Conservation (phyloP, 75 land plant genomes). For the Picea sitchensis region DNA sequence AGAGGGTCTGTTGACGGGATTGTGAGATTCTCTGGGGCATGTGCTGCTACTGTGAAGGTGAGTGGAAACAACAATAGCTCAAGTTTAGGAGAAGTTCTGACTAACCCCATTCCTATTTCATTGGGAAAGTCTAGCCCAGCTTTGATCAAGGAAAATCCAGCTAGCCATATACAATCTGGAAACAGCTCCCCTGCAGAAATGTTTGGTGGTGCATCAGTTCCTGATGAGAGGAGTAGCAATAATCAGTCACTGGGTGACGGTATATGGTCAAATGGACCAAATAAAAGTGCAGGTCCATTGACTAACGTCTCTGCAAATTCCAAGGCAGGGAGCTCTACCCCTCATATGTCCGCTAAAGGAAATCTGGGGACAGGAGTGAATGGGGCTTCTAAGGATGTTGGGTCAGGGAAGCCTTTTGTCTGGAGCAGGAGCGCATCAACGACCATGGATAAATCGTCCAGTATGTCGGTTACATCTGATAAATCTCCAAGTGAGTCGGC, state of each 20-base stretch:
- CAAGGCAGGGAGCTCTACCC: neutral
- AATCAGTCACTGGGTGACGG: neutral
- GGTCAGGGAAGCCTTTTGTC: neutral
- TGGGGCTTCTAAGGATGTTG: neutral
- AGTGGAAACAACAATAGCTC: no score
- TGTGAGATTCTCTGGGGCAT: no score
- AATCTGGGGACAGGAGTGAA: neutral
- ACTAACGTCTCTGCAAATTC: neutral
- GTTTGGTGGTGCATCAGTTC: no score
- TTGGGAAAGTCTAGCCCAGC: no score
- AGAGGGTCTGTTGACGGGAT: no score
- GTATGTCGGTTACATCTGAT: neutral
- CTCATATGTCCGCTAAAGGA: neutral
- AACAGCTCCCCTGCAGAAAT: no score
- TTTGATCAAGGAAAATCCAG: no score
- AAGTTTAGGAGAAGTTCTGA: no score
- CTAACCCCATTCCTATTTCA: no score
- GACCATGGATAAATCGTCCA: neutral
- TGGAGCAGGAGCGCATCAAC: no score
- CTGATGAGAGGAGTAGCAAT: constrained; percentile 38
- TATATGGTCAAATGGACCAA: neutral
- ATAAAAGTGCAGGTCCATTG: neutral
- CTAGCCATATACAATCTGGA: no score
- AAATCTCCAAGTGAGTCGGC: constrained; percentile 4
- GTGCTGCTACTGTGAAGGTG: no score